Conservation (phyloP, 371 early-diverging fungal species). For the Rhizopus sp. region DNA sequence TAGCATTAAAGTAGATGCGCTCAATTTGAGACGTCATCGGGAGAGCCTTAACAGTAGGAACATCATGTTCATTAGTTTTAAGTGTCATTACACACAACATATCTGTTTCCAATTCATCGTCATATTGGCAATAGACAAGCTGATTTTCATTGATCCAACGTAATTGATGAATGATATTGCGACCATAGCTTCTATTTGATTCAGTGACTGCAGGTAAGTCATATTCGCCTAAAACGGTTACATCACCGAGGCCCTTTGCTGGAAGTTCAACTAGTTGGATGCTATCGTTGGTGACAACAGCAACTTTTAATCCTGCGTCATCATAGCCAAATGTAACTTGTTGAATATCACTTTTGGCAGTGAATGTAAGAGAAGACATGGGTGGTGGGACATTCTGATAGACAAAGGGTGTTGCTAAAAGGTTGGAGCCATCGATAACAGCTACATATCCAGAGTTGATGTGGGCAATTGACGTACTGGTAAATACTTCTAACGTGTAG, state of each 20-base stretch:
- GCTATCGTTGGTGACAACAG: conserved; percentile 59
- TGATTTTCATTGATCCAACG: conserved; percentile 34
- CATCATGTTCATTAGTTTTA: conserved; percentile 6
- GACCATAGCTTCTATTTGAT: conserved; percentile 6
- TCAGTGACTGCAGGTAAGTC: conserved; percentile 11
- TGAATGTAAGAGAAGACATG: conserved; percentile 66
- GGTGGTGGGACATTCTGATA: conserved; percentile 94
- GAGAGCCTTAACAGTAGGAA: conserved; percentile 6
- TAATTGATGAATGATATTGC: conserved; percentile 35
- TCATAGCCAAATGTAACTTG: conserved; percentile 67
- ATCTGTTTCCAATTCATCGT: conserved; percentile 25
- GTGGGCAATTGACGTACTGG: conserved; percentile 53
- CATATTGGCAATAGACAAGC: conserved; percentile 36
- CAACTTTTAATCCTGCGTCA: conserved; percentile 69
- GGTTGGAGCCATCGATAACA: conserved; percentile 73
- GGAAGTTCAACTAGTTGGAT: conserved; percentile 52
- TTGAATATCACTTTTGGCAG: conserved; percentile 48
- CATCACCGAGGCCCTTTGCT: conserved; percentile 31
- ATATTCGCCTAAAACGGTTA: conserved; percentile 15
- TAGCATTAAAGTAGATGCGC: conserved; percentile 33
- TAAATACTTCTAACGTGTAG: conserved; percentile 60
- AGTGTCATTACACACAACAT: conserved; percentile 29
- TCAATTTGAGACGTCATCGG: conserved; percentile 24
- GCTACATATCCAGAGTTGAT: conserved; percentile 70
- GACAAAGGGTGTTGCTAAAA: conserved; percentile 86